Conservation (phyloP, 2,329 filamentous ascomycete genomes). For the Malbranchea zuffiana region DNA sequence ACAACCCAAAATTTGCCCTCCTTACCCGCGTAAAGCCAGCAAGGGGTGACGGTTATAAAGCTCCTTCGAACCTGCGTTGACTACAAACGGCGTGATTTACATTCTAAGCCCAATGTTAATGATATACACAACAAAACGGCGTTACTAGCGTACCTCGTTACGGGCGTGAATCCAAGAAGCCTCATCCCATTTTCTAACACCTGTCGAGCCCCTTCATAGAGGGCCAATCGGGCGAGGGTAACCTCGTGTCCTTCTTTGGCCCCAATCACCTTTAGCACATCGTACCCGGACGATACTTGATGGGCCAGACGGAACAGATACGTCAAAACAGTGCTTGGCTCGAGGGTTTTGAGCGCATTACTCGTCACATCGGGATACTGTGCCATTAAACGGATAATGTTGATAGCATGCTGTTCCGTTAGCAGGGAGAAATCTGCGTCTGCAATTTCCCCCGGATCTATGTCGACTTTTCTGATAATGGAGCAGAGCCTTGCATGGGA, state of each 20-base stretch:
- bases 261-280: slow-evolving; percentile 36
- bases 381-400: slow-evolving; percentile 63
- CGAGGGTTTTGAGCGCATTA: slow-evolving; percentile 74
- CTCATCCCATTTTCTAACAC: slow-evolving; percentile 50
- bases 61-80: no score
- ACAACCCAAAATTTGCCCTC: no score
- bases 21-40: no score
- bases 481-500: slow-evolving; percentile 60
- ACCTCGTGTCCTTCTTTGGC: slow-evolving; percentile 40
- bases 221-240: slow-evolving; percentile 36
- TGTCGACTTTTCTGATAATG: slow-evolving; percentile 47
- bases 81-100: no score
- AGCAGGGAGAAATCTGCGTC: slow-evolving; percentile 57
- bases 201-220: slow-evolving; percentile 46
- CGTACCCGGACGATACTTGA: slow-evolving; percentile 12
- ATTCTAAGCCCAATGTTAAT: no score
- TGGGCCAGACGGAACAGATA: slow-evolving; percentile 53
- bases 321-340: slow-evolving; percentile 56
- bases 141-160: slow-evolving; percentile 43
- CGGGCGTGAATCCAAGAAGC: slow-evolving; percentile 48
- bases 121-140: no score
- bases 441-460: slow-evolving; percentile 48
- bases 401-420: slow-evolving; percentile 58
- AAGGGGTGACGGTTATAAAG: no score
- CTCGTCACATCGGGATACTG: slow-evolving; percentile 78